Percentiles rank a stretch among this genome's conserved stretches.
phyloP scores from a whole-genome alignment of 2,329 filamentous ascomycete genomes.

The Ploettnerulaceae sp. region DNA sequence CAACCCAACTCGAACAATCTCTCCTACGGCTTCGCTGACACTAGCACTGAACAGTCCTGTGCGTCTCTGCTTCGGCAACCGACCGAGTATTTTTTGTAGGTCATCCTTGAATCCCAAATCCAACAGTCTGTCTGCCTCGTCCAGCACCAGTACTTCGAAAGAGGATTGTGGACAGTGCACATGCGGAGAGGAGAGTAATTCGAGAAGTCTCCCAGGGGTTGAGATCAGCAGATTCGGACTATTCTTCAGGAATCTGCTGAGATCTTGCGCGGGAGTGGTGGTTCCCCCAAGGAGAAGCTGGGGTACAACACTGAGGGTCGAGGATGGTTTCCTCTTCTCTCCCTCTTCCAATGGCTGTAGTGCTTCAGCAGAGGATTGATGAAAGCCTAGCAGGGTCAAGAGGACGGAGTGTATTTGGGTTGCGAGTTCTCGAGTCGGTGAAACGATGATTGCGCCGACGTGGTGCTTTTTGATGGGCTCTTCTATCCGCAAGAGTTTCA shows the following conservation, averaged over 20 bases:
- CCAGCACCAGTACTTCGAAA: slow-evolving; percentile 87
- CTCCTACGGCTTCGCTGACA: slow-evolving; percentile 90
- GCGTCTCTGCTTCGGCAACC: slow-evolving; percentile 85
- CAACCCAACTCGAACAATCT: slow-evolving; percentile 86
- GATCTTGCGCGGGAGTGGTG: slow-evolving; percentile 76
- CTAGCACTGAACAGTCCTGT: slow-evolving; percentile 94
- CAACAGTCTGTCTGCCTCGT: slow-evolving; percentile 88
- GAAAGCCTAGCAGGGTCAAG: slow-evolving; percentile 72
- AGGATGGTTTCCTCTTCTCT: slow-evolving; percentile 45
- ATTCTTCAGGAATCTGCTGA: slow-evolving; percentile 76
- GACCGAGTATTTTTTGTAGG: slow-evolving; percentile 75
- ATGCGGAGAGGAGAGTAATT: slow-evolving; percentile 79
- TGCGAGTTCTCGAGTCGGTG: slow-evolving; percentile 88
- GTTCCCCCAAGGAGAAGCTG: slow-evolving; percentile 84
- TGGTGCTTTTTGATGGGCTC: slow-evolving; percentile 86
- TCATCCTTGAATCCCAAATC: slow-evolving; percentile 94
- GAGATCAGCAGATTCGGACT: slow-evolving; percentile 87
- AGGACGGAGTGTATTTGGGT: slow-evolving; percentile 85
- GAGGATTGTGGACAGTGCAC: slow-evolving; percentile 84
- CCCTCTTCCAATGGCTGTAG: slow-evolving; percentile 51
- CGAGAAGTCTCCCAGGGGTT: slow-evolving; percentile 84
- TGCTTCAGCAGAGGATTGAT: slow-evolving; percentile 68
- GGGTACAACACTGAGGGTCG: slow-evolving; percentile 61
- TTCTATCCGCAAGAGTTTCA: slow-evolving; percentile 73
- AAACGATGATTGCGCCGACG: slow-evolving; percentile 84